These are phyloP conservation scores for Tubosaeta sp. DNA, from an alignment of 768 basidiomycete species.

Conservation along the genomic window DNA sequence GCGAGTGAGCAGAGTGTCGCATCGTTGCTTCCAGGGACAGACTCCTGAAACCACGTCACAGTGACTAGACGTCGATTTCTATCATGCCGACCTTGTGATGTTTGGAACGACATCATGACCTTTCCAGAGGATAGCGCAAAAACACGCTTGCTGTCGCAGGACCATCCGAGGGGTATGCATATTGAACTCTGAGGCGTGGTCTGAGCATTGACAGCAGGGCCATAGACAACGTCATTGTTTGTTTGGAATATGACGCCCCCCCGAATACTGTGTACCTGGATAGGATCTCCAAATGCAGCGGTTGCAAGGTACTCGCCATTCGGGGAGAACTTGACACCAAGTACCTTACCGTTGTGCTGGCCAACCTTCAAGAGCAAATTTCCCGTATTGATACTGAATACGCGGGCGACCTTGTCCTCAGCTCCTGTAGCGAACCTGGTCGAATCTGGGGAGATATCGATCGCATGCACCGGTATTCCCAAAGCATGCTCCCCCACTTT, in stretches of 20 bases:
- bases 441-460: background rate
- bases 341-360: background rate
- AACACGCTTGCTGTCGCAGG: background rate
- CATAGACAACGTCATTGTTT: background rate
- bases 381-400: background rate
- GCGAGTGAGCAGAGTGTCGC: background rate
- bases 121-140: background rate
- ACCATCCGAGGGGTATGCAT: background rate
- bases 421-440: background rate
- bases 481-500: background rate
- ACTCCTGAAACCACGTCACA: background rate
- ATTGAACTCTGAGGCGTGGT: background rate
- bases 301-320: background rate
- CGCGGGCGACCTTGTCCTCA: background rate
- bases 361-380: background rate
- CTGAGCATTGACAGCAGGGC: background rate
- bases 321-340: constrained; percentile 1
- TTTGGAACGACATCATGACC: background rate
- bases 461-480: background rate
- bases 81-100: too few species aligned
- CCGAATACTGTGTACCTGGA: background rate
- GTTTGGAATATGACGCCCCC: background rate
- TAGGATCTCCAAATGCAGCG: background rate
- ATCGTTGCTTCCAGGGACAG: background rate
- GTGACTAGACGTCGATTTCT: too few species aligned